These are phyloP conservation scores for Haplosporangium sp. DNA, from an alignment of 371 early-diverging fungal genomes.

Conservation along the genomic window DNA sequence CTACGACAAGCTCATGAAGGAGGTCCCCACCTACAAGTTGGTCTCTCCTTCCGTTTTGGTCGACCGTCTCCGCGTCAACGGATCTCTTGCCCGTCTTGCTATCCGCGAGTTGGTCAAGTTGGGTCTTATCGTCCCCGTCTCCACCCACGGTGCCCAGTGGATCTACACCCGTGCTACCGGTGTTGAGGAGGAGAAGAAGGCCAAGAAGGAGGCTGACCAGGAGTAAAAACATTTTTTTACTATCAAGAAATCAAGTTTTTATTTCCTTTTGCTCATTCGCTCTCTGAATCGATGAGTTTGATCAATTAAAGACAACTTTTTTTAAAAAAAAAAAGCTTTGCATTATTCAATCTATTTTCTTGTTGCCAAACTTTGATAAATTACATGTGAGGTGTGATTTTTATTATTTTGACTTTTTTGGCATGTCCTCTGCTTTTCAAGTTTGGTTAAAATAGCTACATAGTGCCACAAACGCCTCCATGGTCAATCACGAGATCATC, in stretches of 20 bases:
- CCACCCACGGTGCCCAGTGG: conserved; percentile 90
- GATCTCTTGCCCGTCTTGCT: conserved; percentile 95
- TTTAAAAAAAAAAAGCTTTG: neutral
- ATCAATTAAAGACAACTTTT: conserved; percentile 7
- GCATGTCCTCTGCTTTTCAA: neutral
- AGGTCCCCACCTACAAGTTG: conserved; percentile 98
- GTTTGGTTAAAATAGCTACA: neutral
- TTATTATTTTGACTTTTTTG: no score
- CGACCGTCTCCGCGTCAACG: conserved; percentile 98
- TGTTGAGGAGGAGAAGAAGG: conserved; percentile 71
- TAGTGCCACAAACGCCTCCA: neutral
- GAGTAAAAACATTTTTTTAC: neutral
- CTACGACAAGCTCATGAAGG: conserved; percentile 83
- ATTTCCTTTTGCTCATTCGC: conserved; percentile 1
- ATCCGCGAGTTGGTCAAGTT: conserved; percentile 91
- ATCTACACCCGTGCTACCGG: conserved; percentile 96
- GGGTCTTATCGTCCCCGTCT: conserved; percentile 93
- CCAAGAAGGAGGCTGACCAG: conserved; percentile 47
- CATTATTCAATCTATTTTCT: no score
- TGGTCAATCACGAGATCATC: neutral
- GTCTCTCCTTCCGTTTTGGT: conserved; percentile 97
- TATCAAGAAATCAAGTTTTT: neutral
- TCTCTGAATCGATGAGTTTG: conserved; percentile 2
- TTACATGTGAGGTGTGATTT: no score
- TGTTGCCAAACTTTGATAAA: no score